Conservation (phyloP, 345 rosid species). For the Abelmoschus esculentus region DNA sequence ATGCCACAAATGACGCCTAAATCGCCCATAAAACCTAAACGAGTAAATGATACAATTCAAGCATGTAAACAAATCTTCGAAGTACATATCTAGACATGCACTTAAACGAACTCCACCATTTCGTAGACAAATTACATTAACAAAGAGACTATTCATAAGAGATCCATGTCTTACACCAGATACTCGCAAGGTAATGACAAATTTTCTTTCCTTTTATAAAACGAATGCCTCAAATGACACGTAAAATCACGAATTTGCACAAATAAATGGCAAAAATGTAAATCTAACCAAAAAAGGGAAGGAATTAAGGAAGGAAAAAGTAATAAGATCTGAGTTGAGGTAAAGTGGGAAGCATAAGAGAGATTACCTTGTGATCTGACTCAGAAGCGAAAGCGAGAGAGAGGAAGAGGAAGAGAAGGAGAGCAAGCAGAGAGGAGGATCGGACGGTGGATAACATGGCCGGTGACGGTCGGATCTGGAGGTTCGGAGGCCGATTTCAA, state of each 20-base stretch:
- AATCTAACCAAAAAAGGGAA: background rate
- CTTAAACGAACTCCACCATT: background rate
- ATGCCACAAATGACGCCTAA: background rate
- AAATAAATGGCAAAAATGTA: background rate
- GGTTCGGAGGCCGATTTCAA: constrained; percentile 10
- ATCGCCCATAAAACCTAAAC: background rate
- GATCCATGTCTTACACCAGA: background rate
- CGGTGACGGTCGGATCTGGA: constrained; percentile 44
- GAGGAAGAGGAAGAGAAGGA: constrained; percentile 27
- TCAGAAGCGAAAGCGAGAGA: constrained; percentile 57
- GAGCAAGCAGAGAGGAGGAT: constrained; percentile 22
- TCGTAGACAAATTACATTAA: background rate
- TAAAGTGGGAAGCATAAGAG: background rate
- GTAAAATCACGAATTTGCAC: background rate
- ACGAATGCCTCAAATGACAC: background rate
- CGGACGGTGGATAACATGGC: constrained; percentile 49
- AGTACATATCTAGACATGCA: background rate
- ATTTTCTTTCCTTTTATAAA: too few relatives aligned
- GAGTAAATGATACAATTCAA: background rate
- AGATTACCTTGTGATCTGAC: constrained; percentile 83
- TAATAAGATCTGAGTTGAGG: constrained; percentile 13
- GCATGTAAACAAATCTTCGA: background rate
- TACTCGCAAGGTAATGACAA: background rate
- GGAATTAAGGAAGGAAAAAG: too few relatives aligned
- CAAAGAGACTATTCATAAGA: background rate